phyloP scores from a whole-genome alignment of 108 stramenopile species.

The Discostella stelligeroides region DNA sequence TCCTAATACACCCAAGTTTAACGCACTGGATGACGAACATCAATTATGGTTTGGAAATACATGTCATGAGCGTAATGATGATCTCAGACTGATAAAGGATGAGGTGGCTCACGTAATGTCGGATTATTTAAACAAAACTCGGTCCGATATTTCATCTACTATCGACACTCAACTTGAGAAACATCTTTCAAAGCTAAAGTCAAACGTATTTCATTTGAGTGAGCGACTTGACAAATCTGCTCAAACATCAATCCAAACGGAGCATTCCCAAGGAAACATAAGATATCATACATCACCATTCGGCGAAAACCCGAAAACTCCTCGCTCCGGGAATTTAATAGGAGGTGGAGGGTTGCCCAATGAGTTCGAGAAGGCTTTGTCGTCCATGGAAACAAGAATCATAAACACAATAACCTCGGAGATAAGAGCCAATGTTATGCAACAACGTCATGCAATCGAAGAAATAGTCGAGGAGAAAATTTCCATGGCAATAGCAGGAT shows the following conservation, averaged over 20 bases:
- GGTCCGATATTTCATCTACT: constrained; percentile 15
- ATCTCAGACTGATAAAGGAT: constrained; percentile 27
- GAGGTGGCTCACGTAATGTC: constrained; percentile 20
- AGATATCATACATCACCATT: background rate
- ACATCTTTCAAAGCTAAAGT: constrained; percentile 22
- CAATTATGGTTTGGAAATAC: constrained; percentile 2
- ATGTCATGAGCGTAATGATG: constrained; percentile 7
- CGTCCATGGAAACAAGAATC: constrained; percentile 31
- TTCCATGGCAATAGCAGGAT: constrained; percentile 23
- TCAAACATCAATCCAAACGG: constrained; percentile 5
- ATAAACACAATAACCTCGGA: constrained; percentile 21
- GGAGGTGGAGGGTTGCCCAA: constrained; percentile 5
- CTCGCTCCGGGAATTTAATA: background rate
- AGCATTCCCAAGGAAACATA: constrained; percentile 6
- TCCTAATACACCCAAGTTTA: background rate
- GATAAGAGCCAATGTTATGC: constrained; percentile 14
- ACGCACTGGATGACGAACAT: background rate
- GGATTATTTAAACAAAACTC: constrained; percentile 18
- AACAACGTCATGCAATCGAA: constrained; percentile 24
- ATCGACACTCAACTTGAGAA: constrained; percentile 29
- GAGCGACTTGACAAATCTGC: constrained; percentile 3
- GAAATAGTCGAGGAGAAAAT: constrained; percentile 35
- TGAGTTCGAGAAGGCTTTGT: constrained; percentile 18
- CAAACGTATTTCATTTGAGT: constrained; percentile 15
- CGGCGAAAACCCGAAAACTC: constrained; percentile 2